Percentiles rank a stretch among this genome's conserved stretches.
Conservation (phyloP, 805 yeast genomes). For the Brettanomyces sp. region DNA sequence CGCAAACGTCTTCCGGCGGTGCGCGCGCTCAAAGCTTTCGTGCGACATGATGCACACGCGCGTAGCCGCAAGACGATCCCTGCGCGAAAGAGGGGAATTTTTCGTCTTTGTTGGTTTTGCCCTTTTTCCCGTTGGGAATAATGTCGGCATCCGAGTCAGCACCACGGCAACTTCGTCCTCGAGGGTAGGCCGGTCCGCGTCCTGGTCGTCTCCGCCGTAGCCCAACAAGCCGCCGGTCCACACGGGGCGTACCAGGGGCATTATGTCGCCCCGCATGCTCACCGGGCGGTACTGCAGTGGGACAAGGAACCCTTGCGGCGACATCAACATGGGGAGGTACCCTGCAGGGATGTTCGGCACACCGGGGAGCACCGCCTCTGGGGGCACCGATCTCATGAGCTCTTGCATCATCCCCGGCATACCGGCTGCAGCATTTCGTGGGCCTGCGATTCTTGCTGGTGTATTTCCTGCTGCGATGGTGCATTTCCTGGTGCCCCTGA, state of each 20-base stretch:
- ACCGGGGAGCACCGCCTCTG: constrained; percentile 15
- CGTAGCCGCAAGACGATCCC: constrained; percentile 10
- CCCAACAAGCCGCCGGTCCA: constrained; percentile 1
- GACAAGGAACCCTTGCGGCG: constrained; percentile 20
- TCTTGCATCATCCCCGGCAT: neutral
- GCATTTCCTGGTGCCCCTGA: neutral
- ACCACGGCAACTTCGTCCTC: too few relatives aligned
- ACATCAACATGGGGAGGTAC: constrained; percentile 22
- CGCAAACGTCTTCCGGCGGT: neutral
- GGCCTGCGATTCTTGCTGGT: neutral
- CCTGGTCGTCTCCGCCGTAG: too few relatives aligned
- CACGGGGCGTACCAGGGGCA: constrained; percentile 4
- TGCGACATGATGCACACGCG: constrained; percentile 10
- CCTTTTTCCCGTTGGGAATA: neutral
- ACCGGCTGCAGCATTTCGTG: too few relatives aligned
- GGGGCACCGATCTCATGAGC: constrained; percentile 6
- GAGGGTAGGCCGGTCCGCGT: too few relatives aligned
- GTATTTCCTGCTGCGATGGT: neutral
- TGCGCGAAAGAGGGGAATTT: neutral
- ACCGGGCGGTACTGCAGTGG: constrained; percentile 18
- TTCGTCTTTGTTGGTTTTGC: neutral
- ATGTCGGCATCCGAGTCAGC: too few relatives aligned
- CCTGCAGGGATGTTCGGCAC: constrained; percentile 20
- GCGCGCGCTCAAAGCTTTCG: constrained; percentile 1
- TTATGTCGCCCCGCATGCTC: neutral